These are phyloP conservation scores for Albophoma yamanashiensis DNA, from an alignment of 2,329 filamentous ascomycete species.

Conservation along the genomic window DNA sequence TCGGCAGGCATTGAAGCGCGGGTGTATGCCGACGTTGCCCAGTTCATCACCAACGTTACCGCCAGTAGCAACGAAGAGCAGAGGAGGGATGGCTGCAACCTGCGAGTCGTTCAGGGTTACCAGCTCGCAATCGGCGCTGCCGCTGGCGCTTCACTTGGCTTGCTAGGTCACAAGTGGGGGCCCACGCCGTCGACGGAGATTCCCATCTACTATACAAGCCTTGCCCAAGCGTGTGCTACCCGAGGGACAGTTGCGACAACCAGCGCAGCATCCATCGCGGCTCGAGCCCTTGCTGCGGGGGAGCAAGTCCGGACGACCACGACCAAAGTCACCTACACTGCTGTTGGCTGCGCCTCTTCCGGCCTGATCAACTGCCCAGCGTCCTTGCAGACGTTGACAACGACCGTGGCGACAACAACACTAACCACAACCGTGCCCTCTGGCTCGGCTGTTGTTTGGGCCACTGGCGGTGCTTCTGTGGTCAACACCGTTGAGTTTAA, in stretches of 20 bases:
- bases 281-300: background rate
- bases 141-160: constrained; percentile 38
- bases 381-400: constrained; percentile 34
- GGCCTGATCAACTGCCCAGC: constrained; percentile 37
- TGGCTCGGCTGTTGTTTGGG: constrained; percentile 17
- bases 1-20: constrained; percentile 35
- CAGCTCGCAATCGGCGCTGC: constrained; percentile 40
- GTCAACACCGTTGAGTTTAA: constrained; percentile 30
- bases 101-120: constrained; percentile 38
- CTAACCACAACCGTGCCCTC: constrained; percentile 27
- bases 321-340: constrained; percentile 29
- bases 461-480: constrained; percentile 12
- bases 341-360: constrained; percentile 29
- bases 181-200: constrained; percentile 32
- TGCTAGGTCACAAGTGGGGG: constrained; percentile 36
- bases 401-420: constrained; percentile 25
- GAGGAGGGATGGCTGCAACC: constrained; percentile 26
- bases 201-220: constrained; percentile 41
- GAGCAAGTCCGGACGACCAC: constrained; percentile 15
- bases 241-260: background rate
- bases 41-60: constrained; percentile 42
- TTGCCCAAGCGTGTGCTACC: constrained; percentile 12
- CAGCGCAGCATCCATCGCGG: background rate
- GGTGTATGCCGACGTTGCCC: constrained; percentile 40
- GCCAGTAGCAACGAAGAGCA: constrained; percentile 14